Conservation (phyloP, 352 stramenopile genomes). For the Thraustotheca clavata region DNA sequence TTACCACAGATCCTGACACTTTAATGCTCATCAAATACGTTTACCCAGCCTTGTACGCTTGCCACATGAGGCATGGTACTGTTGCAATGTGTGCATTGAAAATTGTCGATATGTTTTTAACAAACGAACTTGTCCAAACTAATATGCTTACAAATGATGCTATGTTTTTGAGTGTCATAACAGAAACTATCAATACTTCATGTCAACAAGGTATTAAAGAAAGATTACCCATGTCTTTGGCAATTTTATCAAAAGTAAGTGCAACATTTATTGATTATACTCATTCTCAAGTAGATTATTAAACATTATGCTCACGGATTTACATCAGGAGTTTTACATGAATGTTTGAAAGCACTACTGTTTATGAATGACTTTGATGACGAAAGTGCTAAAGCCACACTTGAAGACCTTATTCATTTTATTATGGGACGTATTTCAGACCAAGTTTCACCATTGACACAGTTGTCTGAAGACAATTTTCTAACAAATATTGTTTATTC, state of each 20-base stretch:
- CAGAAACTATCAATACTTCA: conserved; percentile 54
- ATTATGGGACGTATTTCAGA: conserved; percentile 62
- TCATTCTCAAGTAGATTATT: conserved; percentile 34
- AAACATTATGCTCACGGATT: conserved; percentile 35
- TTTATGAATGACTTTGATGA: conserved; percentile 74
- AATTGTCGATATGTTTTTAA: conserved; percentile 47
- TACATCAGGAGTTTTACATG: conserved; percentile 43
- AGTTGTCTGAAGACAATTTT: neutral
- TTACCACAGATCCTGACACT: conserved; percentile 9
- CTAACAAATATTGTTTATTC: conserved; percentile 34
- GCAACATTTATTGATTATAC: neutral
- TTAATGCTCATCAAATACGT: conserved; percentile 38
- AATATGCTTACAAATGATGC: conserved; percentile 25
- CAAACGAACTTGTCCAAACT: conserved; percentile 46
- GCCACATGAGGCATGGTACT: conserved; percentile 62
- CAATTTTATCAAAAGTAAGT: conserved; percentile 59
- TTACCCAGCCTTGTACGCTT: conserved; percentile 65
- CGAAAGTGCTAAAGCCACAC: conserved; percentile 45
- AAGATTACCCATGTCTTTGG: conserved; percentile 45
- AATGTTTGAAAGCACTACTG: conserved; percentile 53
- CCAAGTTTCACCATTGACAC: neutral
- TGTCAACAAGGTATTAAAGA: conserved; percentile 74
- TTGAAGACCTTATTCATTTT: conserved; percentile 62
- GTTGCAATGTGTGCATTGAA: conserved; percentile 41
- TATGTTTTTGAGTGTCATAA: conserved; percentile 41